A percentile compares a stretch with the other conserved stretches of the same genome.
Evolutionary conservation across 2,329 filamentous ascomycete genomes (phyloP).

Genomic region (Colletotrichum sp.): DNA sequence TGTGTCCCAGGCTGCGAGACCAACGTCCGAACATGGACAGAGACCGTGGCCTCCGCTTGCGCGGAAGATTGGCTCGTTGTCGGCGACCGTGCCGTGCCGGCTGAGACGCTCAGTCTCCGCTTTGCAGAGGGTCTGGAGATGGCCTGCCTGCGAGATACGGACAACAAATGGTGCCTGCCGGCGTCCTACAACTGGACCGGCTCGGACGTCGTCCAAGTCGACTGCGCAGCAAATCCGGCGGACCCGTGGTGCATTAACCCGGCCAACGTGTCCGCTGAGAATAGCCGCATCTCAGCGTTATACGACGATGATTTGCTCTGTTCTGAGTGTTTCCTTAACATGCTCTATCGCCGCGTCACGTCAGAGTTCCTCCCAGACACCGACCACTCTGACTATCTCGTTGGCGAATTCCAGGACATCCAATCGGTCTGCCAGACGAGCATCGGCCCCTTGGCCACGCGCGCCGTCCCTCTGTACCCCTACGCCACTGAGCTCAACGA

Average conservation of each 20-base stretch:
- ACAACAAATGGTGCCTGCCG: constrained; percentile 1
- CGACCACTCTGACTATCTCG: constrained; percentile 4
- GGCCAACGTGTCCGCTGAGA: not conserved
- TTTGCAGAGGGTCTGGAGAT: not conserved
- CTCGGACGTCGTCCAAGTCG: constrained; percentile 3
- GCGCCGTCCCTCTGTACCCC: not conserved
- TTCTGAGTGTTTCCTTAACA: not conserved
- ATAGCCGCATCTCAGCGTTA: constrained; percentile 7
- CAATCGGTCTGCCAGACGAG: constrained; percentile 9
- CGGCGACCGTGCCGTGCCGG: constrained; percentile 3
- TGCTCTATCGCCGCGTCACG: not conserved
- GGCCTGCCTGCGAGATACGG: not conserved
- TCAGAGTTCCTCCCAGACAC: not conserved
- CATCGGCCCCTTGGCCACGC: not conserved
- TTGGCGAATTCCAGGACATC: constrained; percentile 1
- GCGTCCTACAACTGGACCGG: constrained; percentile 15
- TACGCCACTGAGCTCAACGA: not conserved
- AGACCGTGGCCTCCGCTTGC: not conserved
- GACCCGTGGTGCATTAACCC: constrained; percentile 14
- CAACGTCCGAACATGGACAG: not conserved
- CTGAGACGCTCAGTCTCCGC: constrained; percentile 3
- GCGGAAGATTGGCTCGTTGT: not conserved
- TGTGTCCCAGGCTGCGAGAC: not conserved
- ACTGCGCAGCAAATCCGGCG: constrained; percentile 10
- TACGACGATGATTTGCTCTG: constrained; percentile 16